phyloP scores from a whole-genome alignment of 345 rosid genomes.

The Salix udensis region DNA sequence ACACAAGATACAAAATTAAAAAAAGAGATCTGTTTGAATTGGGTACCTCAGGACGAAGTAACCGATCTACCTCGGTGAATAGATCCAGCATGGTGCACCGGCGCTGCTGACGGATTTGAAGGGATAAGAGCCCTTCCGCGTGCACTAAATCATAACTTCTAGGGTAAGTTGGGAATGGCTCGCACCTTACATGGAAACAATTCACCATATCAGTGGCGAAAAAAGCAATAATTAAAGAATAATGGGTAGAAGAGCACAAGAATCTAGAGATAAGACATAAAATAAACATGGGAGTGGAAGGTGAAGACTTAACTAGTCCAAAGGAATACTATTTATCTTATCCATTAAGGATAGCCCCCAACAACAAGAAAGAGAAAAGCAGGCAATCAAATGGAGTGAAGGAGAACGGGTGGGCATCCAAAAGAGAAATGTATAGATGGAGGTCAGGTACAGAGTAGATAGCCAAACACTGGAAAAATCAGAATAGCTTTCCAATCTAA shows the following conservation, averaged over 20 bases:
- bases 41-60: conserved; percentile 97
- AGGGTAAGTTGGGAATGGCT: conserved; percentile 89
- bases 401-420: neutral
- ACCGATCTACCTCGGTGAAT: conserved; percentile 77
- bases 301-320: neutral
- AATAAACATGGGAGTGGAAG: neutral
- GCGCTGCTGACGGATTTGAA: conserved; percentile 41
- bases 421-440: neutral
- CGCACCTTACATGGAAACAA: conserved; percentile 58
- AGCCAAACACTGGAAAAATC: neutral
- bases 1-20: neutral
- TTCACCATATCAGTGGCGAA: neutral
- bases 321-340: neutral
- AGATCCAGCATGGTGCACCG: conserved; percentile 55
- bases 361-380: neutral
- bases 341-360: neutral
- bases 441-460: neutral
- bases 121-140: conserved; percentile 73
- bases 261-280: neutral
- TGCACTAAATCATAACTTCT: conserved; percentile 95
- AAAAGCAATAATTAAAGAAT: neutral
- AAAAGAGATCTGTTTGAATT: neutral
- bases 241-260: neutral
- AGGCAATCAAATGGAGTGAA: neutral
- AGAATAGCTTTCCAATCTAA: neutral